Conservation (phyloP, 2,329 filamentous ascomycete genomes). For the Fusarium oxysporum region DNA sequence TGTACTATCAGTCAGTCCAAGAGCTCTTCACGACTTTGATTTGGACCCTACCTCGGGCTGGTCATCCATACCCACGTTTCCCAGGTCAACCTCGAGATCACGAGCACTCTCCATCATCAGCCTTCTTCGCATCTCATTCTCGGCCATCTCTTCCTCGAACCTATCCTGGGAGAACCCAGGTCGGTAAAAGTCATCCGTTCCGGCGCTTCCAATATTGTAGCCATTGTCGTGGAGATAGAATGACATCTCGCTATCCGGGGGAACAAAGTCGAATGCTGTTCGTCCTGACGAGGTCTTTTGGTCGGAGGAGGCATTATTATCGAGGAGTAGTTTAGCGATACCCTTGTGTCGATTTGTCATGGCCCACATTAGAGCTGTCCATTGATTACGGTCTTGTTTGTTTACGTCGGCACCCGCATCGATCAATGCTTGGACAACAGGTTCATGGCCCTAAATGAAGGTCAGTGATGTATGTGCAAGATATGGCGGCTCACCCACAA, state of each 20-base stretch:
- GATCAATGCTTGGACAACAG: constrained; percentile 85
- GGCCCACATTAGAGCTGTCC: constrained; percentile 99
- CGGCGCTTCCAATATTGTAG: constrained; percentile 85
- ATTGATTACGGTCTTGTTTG: constrained; percentile 93
- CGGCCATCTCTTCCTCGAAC: constrained; percentile 97
- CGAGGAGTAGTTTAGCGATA: constrained; percentile 91
- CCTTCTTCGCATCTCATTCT: constrained; percentile 92
- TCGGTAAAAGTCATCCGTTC: constrained; percentile 92
- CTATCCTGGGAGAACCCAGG: constrained; percentile 91
- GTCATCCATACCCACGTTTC: constrained; percentile 95
- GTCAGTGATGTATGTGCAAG: constrained; percentile 5
- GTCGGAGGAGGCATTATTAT: constrained; percentile 94
- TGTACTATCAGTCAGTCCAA: constrained; percentile 46
- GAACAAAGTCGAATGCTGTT: constrained; percentile 95
- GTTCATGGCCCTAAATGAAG: constrained; percentile 78
- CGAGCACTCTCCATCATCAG: constrained; percentile 99
- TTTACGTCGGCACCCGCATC: constrained; percentile 90
- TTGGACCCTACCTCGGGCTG: constrained; percentile 80
- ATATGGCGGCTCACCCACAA: constrained; percentile 69
- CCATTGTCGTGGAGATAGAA: constrained; percentile 95
- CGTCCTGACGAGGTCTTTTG: constrained; percentile 94
- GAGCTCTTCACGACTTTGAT: neutral
- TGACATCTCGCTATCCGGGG: constrained; percentile 95
- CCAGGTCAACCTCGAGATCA: constrained; percentile 94
- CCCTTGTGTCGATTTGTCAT: constrained; percentile 98